Conservation (phyloP, 1,284 basidiomycete genomes). For the Ganoderma multipileum region DNA sequence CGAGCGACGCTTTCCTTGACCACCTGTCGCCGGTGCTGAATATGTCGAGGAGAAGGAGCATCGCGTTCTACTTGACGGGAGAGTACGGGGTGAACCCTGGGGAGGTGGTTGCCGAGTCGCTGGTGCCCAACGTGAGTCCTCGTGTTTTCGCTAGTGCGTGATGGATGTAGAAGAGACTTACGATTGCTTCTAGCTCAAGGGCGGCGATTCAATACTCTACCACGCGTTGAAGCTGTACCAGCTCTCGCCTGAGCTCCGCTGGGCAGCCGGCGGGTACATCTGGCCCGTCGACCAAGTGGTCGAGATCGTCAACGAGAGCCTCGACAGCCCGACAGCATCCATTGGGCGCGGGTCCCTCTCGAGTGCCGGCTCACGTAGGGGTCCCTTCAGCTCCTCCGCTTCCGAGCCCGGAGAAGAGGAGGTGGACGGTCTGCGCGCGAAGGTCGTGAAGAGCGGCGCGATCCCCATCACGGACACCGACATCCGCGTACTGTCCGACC, state of each 20-base stretch:
- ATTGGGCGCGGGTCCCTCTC: conserved; percentile 41
- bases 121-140: conserved; percentile 70
- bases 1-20: conserved; percentile 77
- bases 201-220: conserved; percentile 75
- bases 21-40: conserved; percentile 73
- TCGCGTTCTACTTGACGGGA: conserved; percentile 74
- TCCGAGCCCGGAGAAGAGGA: conserved; percentile 44
- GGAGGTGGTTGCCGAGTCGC: conserved; percentile 69
- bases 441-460: conserved; percentile 73
- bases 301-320: conserved; percentile 60
- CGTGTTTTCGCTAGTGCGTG: not conserved
- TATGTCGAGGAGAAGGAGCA: conserved; percentile 67
- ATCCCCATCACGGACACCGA: conserved; percentile 66
- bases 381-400: conserved; percentile 48
- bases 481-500: conserved; percentile 66
- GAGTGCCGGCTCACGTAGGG: conserved; percentile 43
- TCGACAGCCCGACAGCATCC: conserved; percentile 43
- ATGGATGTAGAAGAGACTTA: conserved; percentile 1
- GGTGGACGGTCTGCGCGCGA: conserved; percentile 54
- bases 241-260: conserved; percentile 74
- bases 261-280: conserved; percentile 81
- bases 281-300: conserved; percentile 78
- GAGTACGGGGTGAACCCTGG: conserved; percentile 80
- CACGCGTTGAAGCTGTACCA: conserved; percentile 80
- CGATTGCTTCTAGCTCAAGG: conserved; percentile 63